Base-by-base conservation (phyloP, 1,284 basidiomycete species). In the Moniliophthora roreri region DNA sequence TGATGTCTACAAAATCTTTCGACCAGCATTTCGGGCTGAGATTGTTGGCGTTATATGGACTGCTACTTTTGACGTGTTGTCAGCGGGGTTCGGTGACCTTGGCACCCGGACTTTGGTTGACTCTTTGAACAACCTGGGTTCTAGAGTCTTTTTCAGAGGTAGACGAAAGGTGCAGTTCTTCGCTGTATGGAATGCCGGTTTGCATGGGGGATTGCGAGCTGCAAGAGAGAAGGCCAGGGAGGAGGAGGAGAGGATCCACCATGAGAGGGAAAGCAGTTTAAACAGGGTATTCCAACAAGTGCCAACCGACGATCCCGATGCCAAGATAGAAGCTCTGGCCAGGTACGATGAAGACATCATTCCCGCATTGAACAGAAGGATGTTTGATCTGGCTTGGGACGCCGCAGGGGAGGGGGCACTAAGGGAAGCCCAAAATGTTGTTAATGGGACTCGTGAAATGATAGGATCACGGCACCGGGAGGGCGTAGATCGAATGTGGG, bases 351-450 rank as follows among this genome's bases (percentile, higher is more conserved):
- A 32, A 32, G 28, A 32, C 11, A 11, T 11, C 28, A 32, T 6
- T 6, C 28, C 7, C 28, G 28, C 6, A 16, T 18, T 41, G 24
- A 50, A 50, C 16, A 28, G 13, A 8, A 9, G 13, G 7, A 50
- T 50, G 39, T 50, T 50, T 28, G 38, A 50, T 28, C 26, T 50
- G 37, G 39, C 38, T 34, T 50, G 49, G 49, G 28, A 28, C 15
- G 37, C 16, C 6, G 49, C 49, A 7, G 36, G 38, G 5, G n/a
- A 20, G 6, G 49, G 49, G 1, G 49, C 49, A 15, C n/a, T 41
- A 24, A 10, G 3, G 3, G 39, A 5, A 2, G 49, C 49, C 1
- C 2, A 50, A 28, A 37, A 40, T 4, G 21, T 26, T 10, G 49
- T 39, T 4, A 8, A 50, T 4, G 49, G 13, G 13, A 41, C 49